Percentiles rank a stretch among this genome's conserved stretches.
Evolutionary conservation across 176 grass and related monocot genomes (phyloP).

Genomic region (Oryza meridionalis): DNA sequence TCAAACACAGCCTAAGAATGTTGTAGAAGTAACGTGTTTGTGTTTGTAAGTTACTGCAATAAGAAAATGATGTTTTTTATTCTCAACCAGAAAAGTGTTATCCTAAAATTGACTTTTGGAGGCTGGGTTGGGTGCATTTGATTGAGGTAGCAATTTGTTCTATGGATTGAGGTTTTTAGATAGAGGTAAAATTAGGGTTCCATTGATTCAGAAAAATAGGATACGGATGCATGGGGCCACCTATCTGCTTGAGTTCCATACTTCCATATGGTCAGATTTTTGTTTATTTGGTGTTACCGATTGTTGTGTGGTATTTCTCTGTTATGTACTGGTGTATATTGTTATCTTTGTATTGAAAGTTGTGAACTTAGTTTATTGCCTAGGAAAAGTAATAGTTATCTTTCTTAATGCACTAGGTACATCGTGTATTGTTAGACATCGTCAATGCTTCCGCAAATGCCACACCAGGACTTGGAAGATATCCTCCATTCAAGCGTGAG

Average conservation of each 20-base stretch:
- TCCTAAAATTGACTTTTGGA: conserved; percentile 8
- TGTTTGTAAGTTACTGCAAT: conserved; percentile 3
- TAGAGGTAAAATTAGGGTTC: conserved; percentile 19
- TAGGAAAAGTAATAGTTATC: conserved; percentile 22
- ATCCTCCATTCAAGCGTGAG: conserved; percentile 96
- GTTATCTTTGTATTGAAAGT: background rate
- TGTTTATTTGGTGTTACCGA: background rate
- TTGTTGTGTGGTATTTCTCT: background rate
- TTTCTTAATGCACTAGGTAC: conserved; percentile 63
- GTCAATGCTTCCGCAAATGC: conserved; percentile 89
- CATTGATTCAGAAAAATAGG: background rate
- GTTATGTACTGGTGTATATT: background rate
- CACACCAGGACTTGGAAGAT: conserved; percentile 88
- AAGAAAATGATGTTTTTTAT: conserved; percentile 1
- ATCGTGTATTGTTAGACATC: conserved; percentile 90
- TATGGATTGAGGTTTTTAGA: conserved; percentile 15
- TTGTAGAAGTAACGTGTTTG: background rate
- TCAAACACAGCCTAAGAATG: no score
- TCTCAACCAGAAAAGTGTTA: background rate
- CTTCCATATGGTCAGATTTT: conserved; percentile 1
- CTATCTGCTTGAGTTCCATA: conserved; percentile 11
- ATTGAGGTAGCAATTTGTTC: background rate
- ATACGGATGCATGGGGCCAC: background rate
- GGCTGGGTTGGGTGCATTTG: background rate
- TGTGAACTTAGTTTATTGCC: background rate